phyloP scores from a whole-genome alignment of 169 alveolate genomes.

The Cyclospora cayetanensis region DNA sequence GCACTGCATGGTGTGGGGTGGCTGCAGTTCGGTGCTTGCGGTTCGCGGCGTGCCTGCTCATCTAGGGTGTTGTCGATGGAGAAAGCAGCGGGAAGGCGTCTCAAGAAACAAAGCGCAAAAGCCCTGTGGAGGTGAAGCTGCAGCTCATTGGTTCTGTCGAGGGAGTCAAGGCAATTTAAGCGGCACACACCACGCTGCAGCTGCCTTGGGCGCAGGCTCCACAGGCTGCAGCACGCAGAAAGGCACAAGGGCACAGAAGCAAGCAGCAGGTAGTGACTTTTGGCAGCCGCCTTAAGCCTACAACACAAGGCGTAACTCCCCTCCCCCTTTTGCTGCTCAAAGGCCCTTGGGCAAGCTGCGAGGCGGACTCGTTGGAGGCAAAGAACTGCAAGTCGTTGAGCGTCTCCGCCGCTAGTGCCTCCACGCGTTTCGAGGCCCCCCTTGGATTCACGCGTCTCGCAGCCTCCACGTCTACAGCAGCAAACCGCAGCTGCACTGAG shows the following conservation, averaged over 20 bases:
- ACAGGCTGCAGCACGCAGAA: not conserved
- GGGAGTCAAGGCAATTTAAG: slow-evolving; percentile 97
- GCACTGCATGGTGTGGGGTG: too few relatives aligned
- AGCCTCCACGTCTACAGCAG: not conserved
- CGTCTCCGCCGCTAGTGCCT: not conserved
- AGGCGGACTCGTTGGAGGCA: not conserved
- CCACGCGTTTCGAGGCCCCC: not conserved
- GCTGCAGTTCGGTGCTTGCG: not conserved
- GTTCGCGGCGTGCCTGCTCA: not conserved
- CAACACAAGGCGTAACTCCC: too few relatives aligned
- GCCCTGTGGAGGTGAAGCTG: slow-evolving; percentile 36
- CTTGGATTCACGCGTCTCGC: not conserved
- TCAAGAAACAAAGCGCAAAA: not conserved
- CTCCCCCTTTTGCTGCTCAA: not conserved
- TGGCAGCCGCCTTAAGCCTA: too few relatives aligned
- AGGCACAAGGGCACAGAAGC: not conserved
- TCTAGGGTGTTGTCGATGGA: not conserved
- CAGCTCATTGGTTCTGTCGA: slow-evolving; percentile 94
- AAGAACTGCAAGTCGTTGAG: not conserved
- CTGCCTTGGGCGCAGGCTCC: not conserved
- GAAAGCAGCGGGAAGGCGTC: slow-evolving; percentile 3
- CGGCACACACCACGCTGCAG: slow-evolving; percentile 93
- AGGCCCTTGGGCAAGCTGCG: not conserved
- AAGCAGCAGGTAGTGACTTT: too few relatives aligned
- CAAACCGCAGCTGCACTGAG: not conserved